Evolutionary conservation across 192 early-diverging fungal genomes (phyloP).

Genomic region (Lobosporangium transversale): DNA sequence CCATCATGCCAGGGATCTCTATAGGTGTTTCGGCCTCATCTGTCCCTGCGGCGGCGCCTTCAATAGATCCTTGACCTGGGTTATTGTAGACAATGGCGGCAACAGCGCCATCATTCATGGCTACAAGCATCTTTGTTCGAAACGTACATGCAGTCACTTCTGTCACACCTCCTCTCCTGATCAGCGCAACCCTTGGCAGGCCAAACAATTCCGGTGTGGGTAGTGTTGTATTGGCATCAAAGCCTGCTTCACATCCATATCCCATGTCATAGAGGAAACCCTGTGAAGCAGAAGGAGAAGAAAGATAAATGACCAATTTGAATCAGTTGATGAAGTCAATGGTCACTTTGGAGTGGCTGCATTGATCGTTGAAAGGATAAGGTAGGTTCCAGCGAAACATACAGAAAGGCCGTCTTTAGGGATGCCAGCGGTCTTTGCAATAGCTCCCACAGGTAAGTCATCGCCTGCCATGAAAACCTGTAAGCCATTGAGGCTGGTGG

Average conservation of each 20-base stretch:
- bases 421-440: constrained; percentile 19
- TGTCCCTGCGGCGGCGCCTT: constrained; percentile 23
- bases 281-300: constrained; percentile 2
- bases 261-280: constrained; percentile 47
- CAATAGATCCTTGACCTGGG: constrained; percentile 2
- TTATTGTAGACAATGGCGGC: constrained; percentile 31
- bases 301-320: neutral
- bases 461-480: constrained; percentile 13
- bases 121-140: constrained; percentile 22
- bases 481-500: constrained; percentile 3
- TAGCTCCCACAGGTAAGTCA: constrained; percentile 17
- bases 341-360: neutral
- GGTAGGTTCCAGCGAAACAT: neutral
- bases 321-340: neutral
- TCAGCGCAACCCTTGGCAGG: constrained; percentile 37
- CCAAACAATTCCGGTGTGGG: constrained; percentile 33
- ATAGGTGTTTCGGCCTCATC: neutral
- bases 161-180: constrained; percentile 28
- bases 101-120: constrained; percentile 14
- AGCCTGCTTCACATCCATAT: constrained; percentile 18
- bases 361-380: neutral
- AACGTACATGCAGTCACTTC: constrained; percentile 15
- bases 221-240: constrained; percentile 27
- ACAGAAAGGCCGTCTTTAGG: constrained; percentile 25
- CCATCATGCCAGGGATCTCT: constrained; percentile 17